These are phyloP conservation scores for Fusarium coicis DNA, from an alignment of 2,329 filamentous ascomycete genomes.

Conservation along the genomic window DNA sequence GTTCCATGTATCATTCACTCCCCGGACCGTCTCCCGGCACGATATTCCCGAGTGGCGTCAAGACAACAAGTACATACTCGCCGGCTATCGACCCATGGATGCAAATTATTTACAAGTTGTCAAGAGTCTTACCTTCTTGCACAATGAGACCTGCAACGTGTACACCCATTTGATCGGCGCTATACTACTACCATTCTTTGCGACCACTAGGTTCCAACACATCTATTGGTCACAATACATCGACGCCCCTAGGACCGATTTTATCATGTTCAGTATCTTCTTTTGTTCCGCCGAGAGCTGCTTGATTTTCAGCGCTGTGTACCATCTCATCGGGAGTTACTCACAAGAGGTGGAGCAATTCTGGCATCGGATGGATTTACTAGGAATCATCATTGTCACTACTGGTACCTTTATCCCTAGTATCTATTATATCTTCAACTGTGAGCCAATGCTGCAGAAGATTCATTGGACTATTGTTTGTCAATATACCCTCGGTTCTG, in stretches of 20 bases:
- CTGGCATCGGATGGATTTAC: not conserved
- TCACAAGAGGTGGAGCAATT: not conserved
- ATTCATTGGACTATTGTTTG: not conserved
- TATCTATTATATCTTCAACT: not conserved
- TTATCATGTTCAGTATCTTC: not conserved
- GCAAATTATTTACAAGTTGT: not conserved
- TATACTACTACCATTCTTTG: not conserved
- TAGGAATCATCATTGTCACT: not conserved
- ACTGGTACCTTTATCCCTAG: not conserved
- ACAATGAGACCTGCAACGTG: not conserved
- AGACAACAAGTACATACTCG: not conserved
- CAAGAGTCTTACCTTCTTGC: constrained; percentile 2
- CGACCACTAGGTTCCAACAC: not conserved
- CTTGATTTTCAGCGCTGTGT: not conserved
- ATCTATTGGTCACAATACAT: not conserved
- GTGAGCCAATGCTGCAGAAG: not conserved
- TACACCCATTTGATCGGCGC: not conserved
- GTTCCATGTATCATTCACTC: no score
- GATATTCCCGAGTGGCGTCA: not conserved
- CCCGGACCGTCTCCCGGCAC: not conserved
- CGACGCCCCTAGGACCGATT: not conserved
- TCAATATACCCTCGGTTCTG: no score
- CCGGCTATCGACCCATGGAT: not conserved
- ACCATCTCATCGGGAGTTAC: not conserved
- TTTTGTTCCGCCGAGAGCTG: not conserved